A percentile compares a stretch with the other conserved stretches of the same genome.
phyloP scores from a whole-genome alignment of 768 basidiomycete species.

The Agaricus sinodeliciosus region DNA sequence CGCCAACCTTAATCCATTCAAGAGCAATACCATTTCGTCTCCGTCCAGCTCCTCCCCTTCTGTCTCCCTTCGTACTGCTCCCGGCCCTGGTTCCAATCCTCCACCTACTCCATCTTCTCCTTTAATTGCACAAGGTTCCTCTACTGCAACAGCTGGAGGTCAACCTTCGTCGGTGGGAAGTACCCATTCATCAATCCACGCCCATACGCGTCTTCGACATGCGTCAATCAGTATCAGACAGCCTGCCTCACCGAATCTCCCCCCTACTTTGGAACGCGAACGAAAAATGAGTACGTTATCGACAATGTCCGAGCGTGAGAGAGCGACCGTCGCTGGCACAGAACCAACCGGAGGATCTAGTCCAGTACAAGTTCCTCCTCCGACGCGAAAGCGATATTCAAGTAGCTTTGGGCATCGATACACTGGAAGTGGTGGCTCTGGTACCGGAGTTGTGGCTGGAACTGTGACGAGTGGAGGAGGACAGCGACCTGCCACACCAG shows the following conservation, averaged over 20 bases:
- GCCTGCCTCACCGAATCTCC: conserved; percentile 20
- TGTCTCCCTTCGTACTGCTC: conserved; percentile 21
- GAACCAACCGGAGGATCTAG: conserved; percentile 13
- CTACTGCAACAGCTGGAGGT: not conserved
- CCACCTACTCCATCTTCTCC: not conserved
- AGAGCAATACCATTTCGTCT: conserved; percentile 29
- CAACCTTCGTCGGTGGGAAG: conserved; percentile 7
- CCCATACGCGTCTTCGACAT: conserved; percentile 17
- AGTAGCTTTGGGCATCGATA: conserved; percentile 77
- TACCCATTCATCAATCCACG: not conserved
- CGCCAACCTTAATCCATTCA: conserved; percentile 31
- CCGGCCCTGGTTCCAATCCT: not conserved
- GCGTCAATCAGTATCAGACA: conserved; percentile 11
- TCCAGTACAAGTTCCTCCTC: conserved; percentile 17
- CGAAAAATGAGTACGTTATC: conserved; percentile 7
- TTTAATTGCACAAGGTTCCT: not conserved
- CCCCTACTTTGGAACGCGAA: not conserved
- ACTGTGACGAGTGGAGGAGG: conserved; percentile 19
- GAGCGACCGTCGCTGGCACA: conserved; percentile 14
- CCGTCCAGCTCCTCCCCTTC: conserved; percentile 26
- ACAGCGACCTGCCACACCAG: conserved; percentile 11
- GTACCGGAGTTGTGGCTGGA: conserved; percentile 12
- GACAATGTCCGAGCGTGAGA: conserved; percentile 8
- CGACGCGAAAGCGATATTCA: conserved; percentile 58
- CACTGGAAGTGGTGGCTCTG: conserved; percentile 23